Conservation (phyloP, 2,329 filamentous ascomycete genomes). For the Talaromyces sp. region DNA sequence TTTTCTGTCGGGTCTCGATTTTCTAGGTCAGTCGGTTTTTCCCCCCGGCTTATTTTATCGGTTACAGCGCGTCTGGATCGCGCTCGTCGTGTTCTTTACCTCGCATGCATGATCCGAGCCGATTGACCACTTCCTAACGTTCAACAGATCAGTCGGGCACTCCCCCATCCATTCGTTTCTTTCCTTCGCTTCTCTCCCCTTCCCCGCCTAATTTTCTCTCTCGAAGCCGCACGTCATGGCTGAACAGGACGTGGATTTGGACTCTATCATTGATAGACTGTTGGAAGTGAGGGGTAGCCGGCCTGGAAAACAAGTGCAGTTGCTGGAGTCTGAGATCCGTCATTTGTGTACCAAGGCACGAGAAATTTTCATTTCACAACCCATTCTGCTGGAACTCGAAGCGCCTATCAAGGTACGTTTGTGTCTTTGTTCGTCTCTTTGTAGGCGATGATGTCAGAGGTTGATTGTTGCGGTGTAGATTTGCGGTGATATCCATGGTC, state of each 20-base stretch:
- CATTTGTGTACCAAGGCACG: slow-evolving; percentile 97
- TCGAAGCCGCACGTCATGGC: slow-evolving; percentile 55
- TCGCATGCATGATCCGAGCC: background rate
- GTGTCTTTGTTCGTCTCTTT: too few relatives aligned
- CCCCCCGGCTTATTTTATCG: background rate
- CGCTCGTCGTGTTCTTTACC: background rate
- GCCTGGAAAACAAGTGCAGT: slow-evolving; percentile 96
- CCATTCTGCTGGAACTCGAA: slow-evolving; percentile 94
- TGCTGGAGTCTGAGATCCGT: slow-evolving; percentile 93
- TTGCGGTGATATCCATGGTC: slow-evolving; percentile 97
- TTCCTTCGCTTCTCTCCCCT: slow-evolving; percentile 24
- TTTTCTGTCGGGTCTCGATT: background rate
- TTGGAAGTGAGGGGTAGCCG: slow-evolving; percentile 96
- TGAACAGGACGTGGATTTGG: slow-evolving; percentile 89
- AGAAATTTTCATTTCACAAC: slow-evolving; percentile 99
- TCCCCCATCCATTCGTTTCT: background rate
- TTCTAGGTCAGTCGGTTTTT: background rate
- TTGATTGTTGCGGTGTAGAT: slow-evolving; percentile 59
- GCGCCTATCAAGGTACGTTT: slow-evolving; percentile 91
- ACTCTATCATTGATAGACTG: slow-evolving; percentile 98
- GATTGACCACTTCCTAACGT: background rate
- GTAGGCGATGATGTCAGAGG: background rate
- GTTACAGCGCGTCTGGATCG: background rate
- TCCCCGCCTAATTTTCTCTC: slow-evolving; percentile 22
- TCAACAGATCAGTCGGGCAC: background rate